Base-by-base conservation (phyloP, 2,329 filamentous ascomycete species). In the Penicillium crustosum region DNA sequence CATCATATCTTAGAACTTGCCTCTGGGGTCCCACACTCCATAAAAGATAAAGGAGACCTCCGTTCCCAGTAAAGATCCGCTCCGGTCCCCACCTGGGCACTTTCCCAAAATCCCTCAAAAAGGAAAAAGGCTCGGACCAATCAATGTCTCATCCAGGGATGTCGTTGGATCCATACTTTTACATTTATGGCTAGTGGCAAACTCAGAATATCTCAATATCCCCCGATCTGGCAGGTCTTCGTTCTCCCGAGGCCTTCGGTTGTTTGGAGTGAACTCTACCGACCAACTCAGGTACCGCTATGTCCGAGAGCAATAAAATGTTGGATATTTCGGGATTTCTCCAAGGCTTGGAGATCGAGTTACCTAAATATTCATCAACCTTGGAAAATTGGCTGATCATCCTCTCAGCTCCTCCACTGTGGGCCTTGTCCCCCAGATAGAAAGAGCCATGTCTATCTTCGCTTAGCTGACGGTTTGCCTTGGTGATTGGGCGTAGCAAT, bases 31-130 rank as follows among this genome's bases (percentile, higher is more conserved):
- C 33, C 51, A 35, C 21, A 35, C 41, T 45, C 57, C 50, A 55
- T 47, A 21, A 52, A 44, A 29, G 17, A 25, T 49, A 39, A 51
- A 41, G 58, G 53, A 35, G 55, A 45, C 23, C 29, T 57, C 59
- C 59, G 47, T 58, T 62, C 44, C 50, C 45, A 62, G 59, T 60
- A 66, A 35, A 29, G 64, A 66, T 65, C 55, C 55, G 50, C 59
- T 17, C 10, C 9, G 51, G 51, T 48, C 23, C 50, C 61, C 61
- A 60, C 59, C 19, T 10, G 29, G 12, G 29, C 29, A 31, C 33
- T 35, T 25, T 45, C 27, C 27, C 54, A 60, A 66, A 65, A 64
- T 64, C 33, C 58, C 61, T 62, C 61, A 61, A 54, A 55, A 41
- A 33, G 23, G 41, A 36, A 36, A 49, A 63, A 27, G 36, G 29